Percentiles rank a stretch among this genome's conserved stretches.
These are phyloP conservation scores for Avena insularis DNA, from an alignment of 176 grass and related monocot genomes.

Conservation along the genomic window DNA sequence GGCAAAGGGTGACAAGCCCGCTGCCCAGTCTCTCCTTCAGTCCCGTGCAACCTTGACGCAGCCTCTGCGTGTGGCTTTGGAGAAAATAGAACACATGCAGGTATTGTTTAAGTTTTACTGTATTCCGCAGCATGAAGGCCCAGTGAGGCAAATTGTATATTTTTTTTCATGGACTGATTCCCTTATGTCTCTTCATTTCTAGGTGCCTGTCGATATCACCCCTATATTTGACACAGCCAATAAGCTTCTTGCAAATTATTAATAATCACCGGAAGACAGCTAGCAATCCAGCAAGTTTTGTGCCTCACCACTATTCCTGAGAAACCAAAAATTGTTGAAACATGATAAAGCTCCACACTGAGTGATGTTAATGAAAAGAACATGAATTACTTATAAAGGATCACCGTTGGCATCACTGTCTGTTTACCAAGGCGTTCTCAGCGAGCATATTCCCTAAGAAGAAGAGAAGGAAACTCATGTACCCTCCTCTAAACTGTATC, in stretches of 20 bases:
- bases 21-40: slow-evolving; percentile 65
- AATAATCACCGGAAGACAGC: slow-evolving; percentile 6
- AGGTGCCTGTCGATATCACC: slow-evolving; percentile 85
- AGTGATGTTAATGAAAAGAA: neutral
- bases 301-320: neutral
- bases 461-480: no score
- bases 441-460: neutral
- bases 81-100: slow-evolving; percentile 78
- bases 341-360: neutral
- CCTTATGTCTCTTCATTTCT: slow-evolving; percentile 26
- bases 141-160: no score
- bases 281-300: neutral
- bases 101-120: slow-evolving; percentile 36
- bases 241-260: slow-evolving; percentile 49
- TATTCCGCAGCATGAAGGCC: neutral
- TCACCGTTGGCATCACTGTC: no score
- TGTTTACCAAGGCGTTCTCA: neutral
- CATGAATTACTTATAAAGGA: neutral
- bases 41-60: slow-evolving; percentile 71
- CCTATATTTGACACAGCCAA: slow-evolving; percentile 61
- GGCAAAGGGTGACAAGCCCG: slow-evolving; percentile 75
- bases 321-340: neutral
- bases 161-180: neutral
- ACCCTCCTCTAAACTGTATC: no score
- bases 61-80: slow-evolving; percentile 70